Evolutionary conservation across 129 eudicot genomes (phyloP), one percentile per base, ranked within the genome.

Genomic region (Logfia minima): DNA sequence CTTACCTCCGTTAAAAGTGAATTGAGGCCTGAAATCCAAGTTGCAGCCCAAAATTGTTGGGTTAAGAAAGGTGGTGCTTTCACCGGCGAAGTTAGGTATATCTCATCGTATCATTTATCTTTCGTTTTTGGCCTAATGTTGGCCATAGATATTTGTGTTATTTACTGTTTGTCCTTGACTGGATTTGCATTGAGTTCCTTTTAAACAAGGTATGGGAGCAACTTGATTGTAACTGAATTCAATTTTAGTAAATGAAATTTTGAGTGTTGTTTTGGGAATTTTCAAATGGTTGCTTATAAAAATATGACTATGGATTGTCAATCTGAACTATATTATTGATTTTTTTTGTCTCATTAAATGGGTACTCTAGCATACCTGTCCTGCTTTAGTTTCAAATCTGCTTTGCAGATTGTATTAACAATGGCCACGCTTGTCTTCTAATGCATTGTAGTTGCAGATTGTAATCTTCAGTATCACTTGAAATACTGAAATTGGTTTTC

Each of bases 1-100:
- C 97, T 93, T 75, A 84, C 95, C 26, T 1, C 83, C 58, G 97
- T 89, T 43, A 87, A 93, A 74, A 76, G 82, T 82, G 80, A 70
- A 75, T 74, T 93, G 86, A 86, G 95, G 74, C 83, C 97, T 55
- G 97, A 93, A 13, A 80, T 93, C 79, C 98, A 93, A 52, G 97
- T 93, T 59, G 97, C 97, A 0, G 98, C 98, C 58, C 98, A 93
- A 75, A 93, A 93, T 76, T 93, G 97, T 78, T 93, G 98, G 98
- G 98, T 93, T 34, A 87, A 87, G 89, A 93, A 93, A 64, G 97
- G 98, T 10, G 98, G 98, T 83, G 98, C 98, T 37, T 93, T 72
- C 86, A 93, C 98, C 29, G 98, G 98, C 79, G 97, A 93, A 45
- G 89, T 93, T 74, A 93, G 98, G 98, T 93, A 87, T 76, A 91